Evolutionary conservation across 2,329 filamentous ascomycete species (phyloP).

Genomic region (Rosellinia necatrix): DNA sequence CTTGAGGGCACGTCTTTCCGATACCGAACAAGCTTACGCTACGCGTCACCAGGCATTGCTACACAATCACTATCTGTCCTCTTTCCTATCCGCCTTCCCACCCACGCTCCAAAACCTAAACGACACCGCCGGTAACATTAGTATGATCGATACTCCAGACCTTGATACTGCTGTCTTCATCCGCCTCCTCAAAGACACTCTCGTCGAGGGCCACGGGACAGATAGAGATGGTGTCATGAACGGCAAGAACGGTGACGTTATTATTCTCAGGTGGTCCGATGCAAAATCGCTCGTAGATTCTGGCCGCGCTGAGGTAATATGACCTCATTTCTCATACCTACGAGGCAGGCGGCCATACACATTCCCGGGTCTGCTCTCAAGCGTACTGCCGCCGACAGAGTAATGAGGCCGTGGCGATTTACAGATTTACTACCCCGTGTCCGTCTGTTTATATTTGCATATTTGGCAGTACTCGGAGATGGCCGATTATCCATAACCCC

Average conservation of each 20-base stretch:
- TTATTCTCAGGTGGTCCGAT: conserved; percentile 76
- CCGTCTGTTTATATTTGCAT: neutral
- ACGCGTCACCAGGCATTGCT: conserved; percentile 83
- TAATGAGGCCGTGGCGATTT: neutral
- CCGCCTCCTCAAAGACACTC: conserved; percentile 66
- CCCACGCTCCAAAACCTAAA: conserved; percentile 80
- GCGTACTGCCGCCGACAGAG: neutral
- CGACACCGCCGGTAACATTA: conserved; percentile 85
- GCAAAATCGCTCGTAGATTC: conserved; percentile 64
- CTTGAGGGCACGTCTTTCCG: conserved; percentile 68
- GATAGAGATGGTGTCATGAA: conserved; percentile 66
- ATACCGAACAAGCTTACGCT: conserved; percentile 80
- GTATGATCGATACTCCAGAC: conserved; percentile 91
- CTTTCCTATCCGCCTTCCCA: conserved; percentile 85
- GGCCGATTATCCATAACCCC: neutral
- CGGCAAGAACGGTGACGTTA: conserved; percentile 64
- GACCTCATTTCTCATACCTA: conserved; percentile 34
- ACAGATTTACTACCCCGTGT: neutral
- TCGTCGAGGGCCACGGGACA: conserved; percentile 64
- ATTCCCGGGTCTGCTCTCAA: neutral
- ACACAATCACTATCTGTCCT: conserved; percentile 80
- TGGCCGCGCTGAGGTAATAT: conserved; percentile 63
- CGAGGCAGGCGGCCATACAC: neutral
- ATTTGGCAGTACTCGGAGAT: neutral
- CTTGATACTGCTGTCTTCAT: conserved; percentile 83